Evolutionary conservation across 768 basidiomycete genomes (phyloP), one percentile per base, ranked within the genome.

Genomic region (Mycena rosella): DNA sequence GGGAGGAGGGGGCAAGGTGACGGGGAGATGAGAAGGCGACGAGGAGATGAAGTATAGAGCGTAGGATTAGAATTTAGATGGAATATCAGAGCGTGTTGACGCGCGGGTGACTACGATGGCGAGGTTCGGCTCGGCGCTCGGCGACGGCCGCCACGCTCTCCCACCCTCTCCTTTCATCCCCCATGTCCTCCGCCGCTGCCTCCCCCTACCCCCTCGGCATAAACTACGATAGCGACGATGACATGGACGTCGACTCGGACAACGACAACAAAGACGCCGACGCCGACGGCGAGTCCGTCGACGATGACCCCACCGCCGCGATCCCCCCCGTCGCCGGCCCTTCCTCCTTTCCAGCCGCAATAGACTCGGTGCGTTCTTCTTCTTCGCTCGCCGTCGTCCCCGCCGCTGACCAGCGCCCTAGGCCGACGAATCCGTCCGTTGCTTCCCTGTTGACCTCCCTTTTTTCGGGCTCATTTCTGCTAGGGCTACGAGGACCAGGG

Each of bases 351-450:
- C 75, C 49, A 74, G 72, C 76, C 75, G 63, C 3, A 2, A 20
- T 67, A 54, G 79, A 82, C 69, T 84, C 85, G 44, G 86, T 86
- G 74, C 62, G 85, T 82, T 51, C 24, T 63, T 54, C 59, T 53
- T 49, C 64, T 51, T 47, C 44, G 17, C 42, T 49, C 60, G 24
- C 66, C 65, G 24, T 68, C 65, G 45, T 60, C 45, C 60, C 68
- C 67, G 65, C 32, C 40, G 36, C 67, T 63, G 22, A 63, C 32
- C 67, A 36, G 27, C 69, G 59, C 44, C 48, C 51, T 59, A 87
- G 83, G 81, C 85, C 29, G 88, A 90, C 61, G 85, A 87, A 69
- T 93, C 88, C 56, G 92, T 92, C 78, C 69, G 89, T 81, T 63
- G 49, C 57, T 54, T 67, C 55, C 55, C 40, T 66, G 34, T 36